A percentile compares a stretch with the other conserved stretches of the same genome.
Evolutionary conservation across 164 flowering plant genomes (phyloP).

Genomic region (Vitis cinerea): DNA sequence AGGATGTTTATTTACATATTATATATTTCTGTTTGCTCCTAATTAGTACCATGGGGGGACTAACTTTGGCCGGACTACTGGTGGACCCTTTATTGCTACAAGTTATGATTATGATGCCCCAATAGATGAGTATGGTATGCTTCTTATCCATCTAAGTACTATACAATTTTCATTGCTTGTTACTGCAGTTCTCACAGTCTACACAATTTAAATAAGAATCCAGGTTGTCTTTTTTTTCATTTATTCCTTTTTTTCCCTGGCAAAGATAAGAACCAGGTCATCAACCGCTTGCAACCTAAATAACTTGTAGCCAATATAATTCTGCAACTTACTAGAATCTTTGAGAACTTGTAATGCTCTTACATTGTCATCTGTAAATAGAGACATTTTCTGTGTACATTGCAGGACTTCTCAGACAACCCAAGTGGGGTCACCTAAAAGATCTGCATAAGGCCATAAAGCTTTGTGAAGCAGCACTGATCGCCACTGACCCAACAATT

Average conservation of each 20-base stretch:
- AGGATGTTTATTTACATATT: background rate
- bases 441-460: conserved; percentile 89
- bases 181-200: background rate
- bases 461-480: conserved; percentile 81
- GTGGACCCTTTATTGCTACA: conserved; percentile 91
- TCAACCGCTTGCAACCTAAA: too few relatives aligned
- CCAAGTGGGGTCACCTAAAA: conserved; percentile 92
- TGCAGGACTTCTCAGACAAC: conserved; percentile 80
- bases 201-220: too few relatives aligned
- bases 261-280: too few relatives aligned
- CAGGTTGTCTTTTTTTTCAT: too few relatives aligned
- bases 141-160: background rate
- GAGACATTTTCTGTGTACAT: conserved; percentile 2
- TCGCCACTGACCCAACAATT: conserved; percentile 71
- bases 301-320: too few relatives aligned
- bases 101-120: conserved; percentile 99
- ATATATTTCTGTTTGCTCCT: conserved; percentile 16
- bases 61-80: conserved; percentile 87
- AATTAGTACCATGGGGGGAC: conserved; percentile 98
- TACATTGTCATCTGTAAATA: too few relatives aligned
- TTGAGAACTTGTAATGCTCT: too few relatives aligned
- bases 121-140: conserved; percentile 90
- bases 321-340: too few relatives aligned
- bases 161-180: background rate
- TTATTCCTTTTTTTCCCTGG: too few relatives aligned